Evolutionary conservation across 1,284 basidiomycete genomes (phyloP), one percentile per base, ranked within the genome.

Genomic region (Sporisorium reilianum): DNA sequence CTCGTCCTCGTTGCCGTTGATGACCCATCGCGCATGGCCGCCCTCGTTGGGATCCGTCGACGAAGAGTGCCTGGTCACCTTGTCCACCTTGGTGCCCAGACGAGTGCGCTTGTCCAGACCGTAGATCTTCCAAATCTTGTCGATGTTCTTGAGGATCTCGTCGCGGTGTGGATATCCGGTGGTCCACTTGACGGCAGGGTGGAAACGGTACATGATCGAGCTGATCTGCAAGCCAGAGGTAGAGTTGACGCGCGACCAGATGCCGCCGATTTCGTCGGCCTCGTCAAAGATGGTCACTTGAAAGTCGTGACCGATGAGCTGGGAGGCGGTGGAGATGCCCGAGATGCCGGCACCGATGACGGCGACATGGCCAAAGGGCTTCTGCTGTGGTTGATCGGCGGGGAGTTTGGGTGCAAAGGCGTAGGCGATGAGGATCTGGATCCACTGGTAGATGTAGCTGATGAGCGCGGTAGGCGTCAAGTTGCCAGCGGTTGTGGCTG

Each of bases 191-290:
- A 80, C 80, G 8, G 74, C 61, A 0, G 82, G 82, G 48, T 81
- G 80, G 69, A 79, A 84, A 55, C 82, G 78, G 52, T 80, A 81
- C 38, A 90, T 82, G 28, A 90, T 67, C 10, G 88, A 89, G 80
- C 89, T 90, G 66, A 90, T 87, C 81, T 91, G 90, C 0, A 90
- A 85, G 8, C 89, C 88, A 0, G 88, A 89, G 0, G 89, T 89
- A 9, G 84, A 86, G 80, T 90, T 90, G 51, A 90, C 89, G 49
- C 88, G 87, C 0, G 88, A 84, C 90, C 90, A 91, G 48, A 91
- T 89, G 0, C 90, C 90, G 25, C 85, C 85, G 32, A 84, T 65
- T 86, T 80, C 71, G 5, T 73, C 52, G 36, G 60, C 54, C n/a
- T 60, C 72, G 36, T 85, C 85, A 44, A 86, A 86, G 64, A 86